These are phyloP conservation scores for Lachancea quebecensis DNA, from an alignment of 805 yeast genomes.

Conservation along the genomic window DNA sequence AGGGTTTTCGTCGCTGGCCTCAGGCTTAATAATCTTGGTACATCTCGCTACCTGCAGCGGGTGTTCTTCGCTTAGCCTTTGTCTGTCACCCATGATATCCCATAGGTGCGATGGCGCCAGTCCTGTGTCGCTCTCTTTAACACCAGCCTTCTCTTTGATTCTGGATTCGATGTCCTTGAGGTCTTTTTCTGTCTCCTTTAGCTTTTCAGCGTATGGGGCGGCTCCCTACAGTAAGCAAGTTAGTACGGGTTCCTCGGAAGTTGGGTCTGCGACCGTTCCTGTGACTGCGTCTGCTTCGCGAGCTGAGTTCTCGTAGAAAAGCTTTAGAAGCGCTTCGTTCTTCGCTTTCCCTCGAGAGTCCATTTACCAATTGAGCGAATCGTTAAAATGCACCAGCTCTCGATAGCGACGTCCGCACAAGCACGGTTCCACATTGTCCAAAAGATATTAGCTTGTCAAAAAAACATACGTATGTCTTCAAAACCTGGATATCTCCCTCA, in stretches of 20 bases:
- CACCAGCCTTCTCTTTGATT: slow-evolving; percentile 91
- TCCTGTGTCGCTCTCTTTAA: slow-evolving; percentile 96
- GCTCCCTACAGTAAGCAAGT: slow-evolving; percentile 48
- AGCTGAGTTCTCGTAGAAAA: too few relatives aligned
- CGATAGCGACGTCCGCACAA: too few relatives aligned
- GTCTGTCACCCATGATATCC: slow-evolving; percentile 96
- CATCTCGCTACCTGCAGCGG: slow-evolving; percentile 98
- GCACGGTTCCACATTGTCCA: too few relatives aligned
- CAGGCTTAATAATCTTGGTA: slow-evolving; percentile 81
- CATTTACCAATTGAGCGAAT: too few relatives aligned
- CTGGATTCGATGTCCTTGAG: slow-evolving; percentile 74
- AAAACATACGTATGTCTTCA: slow-evolving; percentile 66
- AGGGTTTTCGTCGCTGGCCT: slow-evolving; percentile 13
- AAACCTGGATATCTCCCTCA: slow-evolving; percentile 95
- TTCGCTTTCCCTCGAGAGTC: too few relatives aligned
- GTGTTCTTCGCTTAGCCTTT: slow-evolving; percentile 86
- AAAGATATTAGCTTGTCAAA: too few relatives aligned
- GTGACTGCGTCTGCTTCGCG: too few relatives aligned
- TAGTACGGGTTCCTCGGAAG: slow-evolving; percentile 7
- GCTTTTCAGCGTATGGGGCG: slow-evolving; percentile 83
- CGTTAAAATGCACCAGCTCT: too few relatives aligned
- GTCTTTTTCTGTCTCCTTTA: slow-evolving; percentile 82
- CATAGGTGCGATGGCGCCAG: slow-evolving; percentile 92
- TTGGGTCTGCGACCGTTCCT: neutral
- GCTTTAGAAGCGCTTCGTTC: too few relatives aligned